These are phyloP conservation scores for Daldinia eschscholtzii DNA, from an alignment of 2,329 filamentous ascomycete species.

Conservation along the genomic window DNA sequence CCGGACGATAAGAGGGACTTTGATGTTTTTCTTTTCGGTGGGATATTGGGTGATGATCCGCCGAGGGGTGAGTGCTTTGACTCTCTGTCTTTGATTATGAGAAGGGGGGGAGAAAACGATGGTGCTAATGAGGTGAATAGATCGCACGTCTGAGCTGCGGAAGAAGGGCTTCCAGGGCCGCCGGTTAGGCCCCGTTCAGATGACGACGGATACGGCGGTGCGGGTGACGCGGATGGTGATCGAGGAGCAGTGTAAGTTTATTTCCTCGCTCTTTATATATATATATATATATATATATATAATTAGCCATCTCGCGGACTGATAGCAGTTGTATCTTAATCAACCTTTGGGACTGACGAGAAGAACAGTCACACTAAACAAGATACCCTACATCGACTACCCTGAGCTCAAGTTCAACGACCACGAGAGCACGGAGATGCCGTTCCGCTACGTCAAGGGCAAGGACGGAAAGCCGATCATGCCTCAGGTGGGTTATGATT, in stretches of 20 bases:
- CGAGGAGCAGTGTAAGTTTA: constrained; percentile 78
- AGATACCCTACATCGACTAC: constrained; percentile 86
- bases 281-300: neutral
- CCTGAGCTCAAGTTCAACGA: constrained; percentile 91
- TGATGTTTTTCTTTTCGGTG: constrained; percentile 94
- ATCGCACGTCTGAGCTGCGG: constrained; percentile 93
- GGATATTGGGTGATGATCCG: constrained; percentile 93
- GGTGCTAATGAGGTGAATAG: constrained; percentile 61
- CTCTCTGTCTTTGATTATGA: neutral
- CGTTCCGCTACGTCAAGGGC: constrained; percentile 91
- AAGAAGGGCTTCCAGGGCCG: constrained; percentile 93
- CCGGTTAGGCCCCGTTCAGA: constrained; percentile 90
- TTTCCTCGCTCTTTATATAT: neutral
- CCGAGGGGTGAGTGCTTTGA: constrained; percentile 76
- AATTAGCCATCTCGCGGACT: neutral
- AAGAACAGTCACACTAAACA: constrained; percentile 75
- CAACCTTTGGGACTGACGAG: neutral
- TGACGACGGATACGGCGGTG: constrained; percentile 98
- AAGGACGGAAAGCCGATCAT: constrained; percentile 84
- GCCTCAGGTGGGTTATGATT: constrained; percentile 78
- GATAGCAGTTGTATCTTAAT: neutral
- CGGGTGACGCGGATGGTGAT: constrained; percentile 91
- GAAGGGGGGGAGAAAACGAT: neutral
- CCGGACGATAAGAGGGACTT: constrained; percentile 87
- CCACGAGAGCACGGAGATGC: constrained; percentile 96